Evolutionary conservation across 768 basidiomycete genomes (phyloP), one percentile per base, ranked within the genome.

Genomic region (Sistotremastrum niveocremeum): DNA sequence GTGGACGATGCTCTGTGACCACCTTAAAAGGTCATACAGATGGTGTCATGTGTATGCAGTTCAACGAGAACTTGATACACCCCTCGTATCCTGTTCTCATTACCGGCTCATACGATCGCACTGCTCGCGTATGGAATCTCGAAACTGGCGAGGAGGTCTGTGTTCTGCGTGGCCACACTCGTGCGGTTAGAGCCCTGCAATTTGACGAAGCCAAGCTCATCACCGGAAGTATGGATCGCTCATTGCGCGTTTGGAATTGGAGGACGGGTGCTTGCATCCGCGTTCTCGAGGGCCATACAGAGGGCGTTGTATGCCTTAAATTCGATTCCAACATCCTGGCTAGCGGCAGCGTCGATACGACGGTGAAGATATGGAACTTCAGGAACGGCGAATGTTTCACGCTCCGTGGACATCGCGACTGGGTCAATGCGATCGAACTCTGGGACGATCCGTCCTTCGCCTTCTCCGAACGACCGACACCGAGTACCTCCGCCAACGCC

Each of bases 231-330:
- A 94, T 98, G 93, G 95, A 99, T 58, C 76, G 78, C 53, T 94
- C 90, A 0, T 77, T 99, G 58, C 83, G 86, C 47, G 84, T 99
- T 37, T 99, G 91, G 91, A 82, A 94, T 56, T 97, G 91, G 93
- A 72, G 90, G 44, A 77, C 79, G 31, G 91, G 91, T 30, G 76
- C 78, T 52, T 91, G 88, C 57, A 79, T 94, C 46, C 74, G 89
- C 48, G 90, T 84, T 1, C 68, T 99, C 20, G 77, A 84, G 32
- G 91, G 91, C 2, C 95, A 99, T 59, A 79, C 84, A 7, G 89
- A 84, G 41, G 90, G 89, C 46, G 85, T 99, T 34, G 79, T 97
- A 6, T 87, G 81, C 57, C 76, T 98, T 49, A 77, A 88, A 57
- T 98, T 88, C 60, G 90, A 98, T 61, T 77, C 78, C 9, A 88